A percentile compares a stretch with the other conserved stretches of the same genome.
phyloP scores from a whole-genome alignment of 139 green algal species.

The Chlorella sorokiniana region DNA sequence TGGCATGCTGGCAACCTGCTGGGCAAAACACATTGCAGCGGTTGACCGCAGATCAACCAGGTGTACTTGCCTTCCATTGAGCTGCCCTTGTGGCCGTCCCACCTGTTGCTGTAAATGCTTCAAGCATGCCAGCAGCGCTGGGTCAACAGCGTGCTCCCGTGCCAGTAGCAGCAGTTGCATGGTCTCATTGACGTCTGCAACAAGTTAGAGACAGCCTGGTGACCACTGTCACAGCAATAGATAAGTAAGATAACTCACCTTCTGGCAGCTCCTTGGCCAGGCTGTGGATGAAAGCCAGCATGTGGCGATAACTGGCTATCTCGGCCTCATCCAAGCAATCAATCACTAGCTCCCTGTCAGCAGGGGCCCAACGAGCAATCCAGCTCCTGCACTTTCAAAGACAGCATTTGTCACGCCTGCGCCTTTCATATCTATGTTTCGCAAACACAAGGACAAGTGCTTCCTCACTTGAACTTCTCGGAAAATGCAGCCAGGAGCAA shows the following conservation, averaged over 20 bases:
- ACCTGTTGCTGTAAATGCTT: not conserved
- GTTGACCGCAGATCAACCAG: not conserved
- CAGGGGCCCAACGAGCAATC: no score
- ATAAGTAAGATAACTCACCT: not conserved
- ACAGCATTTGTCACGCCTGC: no score
- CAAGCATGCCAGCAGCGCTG: not conserved
- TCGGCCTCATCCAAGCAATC: conserved; percentile 1
- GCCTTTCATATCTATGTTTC: no score
- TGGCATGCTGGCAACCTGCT: not conserved
- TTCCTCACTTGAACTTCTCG: no score
- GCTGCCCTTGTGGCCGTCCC: no score
- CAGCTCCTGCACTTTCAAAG: no score
- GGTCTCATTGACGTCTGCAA: not conserved
- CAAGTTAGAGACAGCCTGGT: not conserved
- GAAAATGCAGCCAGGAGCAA: no score
- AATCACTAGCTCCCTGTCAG: not conserved
- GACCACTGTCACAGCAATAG: not conserved
- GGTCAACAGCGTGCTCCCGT: conserved; percentile 7
- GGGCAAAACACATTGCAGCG: not conserved
- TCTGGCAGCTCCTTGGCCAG: not conserved
- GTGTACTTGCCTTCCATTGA: no score
- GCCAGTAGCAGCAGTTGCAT: conserved; percentile 3
- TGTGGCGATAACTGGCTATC: not conserved
- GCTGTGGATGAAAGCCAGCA: conserved; percentile 21
- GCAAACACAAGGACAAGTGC: no score